Base-by-base conservation (phyloP, 1,139 yeast genomes). In the Debaryomycetaceae sp. region DNA sequence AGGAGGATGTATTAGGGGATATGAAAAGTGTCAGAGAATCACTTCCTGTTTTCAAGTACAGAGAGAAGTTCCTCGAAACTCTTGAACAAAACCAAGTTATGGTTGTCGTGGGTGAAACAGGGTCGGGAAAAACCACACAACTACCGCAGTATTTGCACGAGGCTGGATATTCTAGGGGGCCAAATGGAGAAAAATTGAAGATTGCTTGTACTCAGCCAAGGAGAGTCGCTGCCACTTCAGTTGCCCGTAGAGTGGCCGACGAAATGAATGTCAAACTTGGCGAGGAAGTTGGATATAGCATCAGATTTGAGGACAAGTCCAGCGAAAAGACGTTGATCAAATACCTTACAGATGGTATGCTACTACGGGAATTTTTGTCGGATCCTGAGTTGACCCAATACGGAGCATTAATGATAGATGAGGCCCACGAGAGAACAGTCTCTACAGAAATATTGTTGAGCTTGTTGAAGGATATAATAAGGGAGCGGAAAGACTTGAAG, bases 191-290 rank as follows among this genome's bases (percentile, higher is more conserved):
- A 7, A 43, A 50, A 15, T 62, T 67, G 44, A 77, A 75, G 35
- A 78, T 92, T 7, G 97, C 94, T 0, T 89, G 97, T 57, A 92
- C 98, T 0, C 98, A 92, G 59, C 98, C 98, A 1, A 76, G 98
- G 53, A 70, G 97, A 52, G 96, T 91, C 13, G 98, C 98, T 0
- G 98, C 98, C 0, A 85, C 86, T 52, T 84, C 96, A 6, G 96
- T 91, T 18, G 96, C 98, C 0, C 58, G 63, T 35, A 39, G 41
- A 4, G 42, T 92, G 2, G 87, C 44, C 2, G 38, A 40, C 0
- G 48, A 53, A 18, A 66, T 64, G 4, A 38, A 44, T 6, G 40
- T 73, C 68, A 45, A 67, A 44, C 46, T 89, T 17, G 98, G 98
- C 0, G 68, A 76, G 11, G 68, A 78, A 35, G 75, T 87, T 33